These are phyloP conservation scores for Solanum aculeatissimum DNA, from an alignment of 305 asterid genomes.

Conservation along the genomic window DNA sequence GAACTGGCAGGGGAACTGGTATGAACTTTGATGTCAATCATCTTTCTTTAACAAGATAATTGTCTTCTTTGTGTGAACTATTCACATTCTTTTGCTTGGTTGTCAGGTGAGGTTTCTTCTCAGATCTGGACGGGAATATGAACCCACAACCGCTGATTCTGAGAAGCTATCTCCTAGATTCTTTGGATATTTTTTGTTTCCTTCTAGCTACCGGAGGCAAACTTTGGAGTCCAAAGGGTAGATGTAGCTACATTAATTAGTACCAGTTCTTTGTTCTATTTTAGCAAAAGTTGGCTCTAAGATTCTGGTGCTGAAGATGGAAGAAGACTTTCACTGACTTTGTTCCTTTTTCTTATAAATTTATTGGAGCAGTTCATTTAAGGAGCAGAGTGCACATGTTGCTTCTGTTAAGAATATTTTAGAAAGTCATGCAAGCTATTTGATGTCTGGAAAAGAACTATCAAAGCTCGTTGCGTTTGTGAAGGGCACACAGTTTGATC, in stretches of 20 bases:
- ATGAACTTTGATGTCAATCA: slow-evolving; percentile 3
- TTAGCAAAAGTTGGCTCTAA: neutral
- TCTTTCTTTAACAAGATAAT: neutral
- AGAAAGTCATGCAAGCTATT: slow-evolving; percentile 93
- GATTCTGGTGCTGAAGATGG: neutral
- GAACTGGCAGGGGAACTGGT: slow-evolving; percentile 99
- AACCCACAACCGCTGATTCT: slow-evolving; percentile 50
- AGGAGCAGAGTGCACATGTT: slow-evolving; percentile 89
- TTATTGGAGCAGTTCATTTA: slow-evolving; percentile 53
- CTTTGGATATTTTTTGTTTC: slow-evolving; percentile 81
- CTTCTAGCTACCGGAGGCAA: slow-evolving; percentile 75
- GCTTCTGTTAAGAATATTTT: slow-evolving; percentile 90
- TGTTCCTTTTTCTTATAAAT: neutral
- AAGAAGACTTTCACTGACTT: neutral
- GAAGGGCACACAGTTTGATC: slow-evolving; percentile 97
- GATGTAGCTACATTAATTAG: slow-evolving; percentile 1
- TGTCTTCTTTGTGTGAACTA: neutral
- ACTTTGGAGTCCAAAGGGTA: slow-evolving; percentile 70
- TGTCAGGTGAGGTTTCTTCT: slow-evolving; percentile 89
- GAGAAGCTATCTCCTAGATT: slow-evolving; percentile 82
- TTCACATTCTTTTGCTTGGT: neutral
- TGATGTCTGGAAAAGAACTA: slow-evolving; percentile 98
- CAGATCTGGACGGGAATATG: slow-evolving; percentile 96
- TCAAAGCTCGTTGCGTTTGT: slow-evolving; percentile 97
- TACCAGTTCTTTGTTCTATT: neutral